A percentile compares a stretch with the other conserved stretches of the same genome.
Evolutionary conservation across 1,139 yeast genomes (phyloP).

Genomic region (Saccharomyces hybrid): DNA sequence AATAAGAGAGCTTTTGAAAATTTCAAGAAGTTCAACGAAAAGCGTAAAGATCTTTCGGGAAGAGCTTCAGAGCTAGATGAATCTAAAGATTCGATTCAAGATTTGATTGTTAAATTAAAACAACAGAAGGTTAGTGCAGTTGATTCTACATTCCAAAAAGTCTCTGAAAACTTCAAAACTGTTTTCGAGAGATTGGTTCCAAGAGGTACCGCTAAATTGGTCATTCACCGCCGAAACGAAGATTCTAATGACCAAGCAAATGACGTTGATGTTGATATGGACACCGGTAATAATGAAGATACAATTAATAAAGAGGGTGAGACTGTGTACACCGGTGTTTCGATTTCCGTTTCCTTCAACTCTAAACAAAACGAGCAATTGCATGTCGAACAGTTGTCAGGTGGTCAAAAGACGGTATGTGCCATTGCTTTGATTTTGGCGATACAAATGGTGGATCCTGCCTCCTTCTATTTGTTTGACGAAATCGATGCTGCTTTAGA

Average conservation of each 20-base stretch:
- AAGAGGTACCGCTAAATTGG: constrained; percentile 65
- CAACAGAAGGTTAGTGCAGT: constrained; percentile 80
- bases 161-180: constrained; percentile 62
- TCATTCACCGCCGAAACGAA: constrained; percentile 41
- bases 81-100: constrained; percentile 67
- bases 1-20: constrained; percentile 91
- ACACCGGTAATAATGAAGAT: constrained; percentile 22
- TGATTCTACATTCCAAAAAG: constrained; percentile 66
- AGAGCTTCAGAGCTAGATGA: constrained; percentile 64
- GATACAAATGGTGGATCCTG: constrained; percentile 91
- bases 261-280: constrained; percentile 17
- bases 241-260: constrained; percentile 9
- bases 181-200: constrained; percentile 81
- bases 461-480: constrained; percentile 91
- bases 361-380: constrained; percentile 82
- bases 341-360: constrained; percentile 85
- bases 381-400: constrained; percentile 83
- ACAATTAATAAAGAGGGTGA: constrained; percentile 31
- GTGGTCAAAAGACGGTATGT: constrained; percentile 93
- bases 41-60: constrained; percentile 55
- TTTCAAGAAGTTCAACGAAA: constrained; percentile 62
- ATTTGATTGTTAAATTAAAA: constrained; percentile 63
- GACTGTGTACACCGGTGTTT: constrained; percentile 72
- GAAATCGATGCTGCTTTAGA: constrained; percentile 95
- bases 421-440: constrained; percentile 91